Evolutionary conservation across 2,329 filamentous ascomycete genomes (phyloP), one percentile per base, ranked within the genome.

Genomic region (Talaromyces marneffei): DNA sequence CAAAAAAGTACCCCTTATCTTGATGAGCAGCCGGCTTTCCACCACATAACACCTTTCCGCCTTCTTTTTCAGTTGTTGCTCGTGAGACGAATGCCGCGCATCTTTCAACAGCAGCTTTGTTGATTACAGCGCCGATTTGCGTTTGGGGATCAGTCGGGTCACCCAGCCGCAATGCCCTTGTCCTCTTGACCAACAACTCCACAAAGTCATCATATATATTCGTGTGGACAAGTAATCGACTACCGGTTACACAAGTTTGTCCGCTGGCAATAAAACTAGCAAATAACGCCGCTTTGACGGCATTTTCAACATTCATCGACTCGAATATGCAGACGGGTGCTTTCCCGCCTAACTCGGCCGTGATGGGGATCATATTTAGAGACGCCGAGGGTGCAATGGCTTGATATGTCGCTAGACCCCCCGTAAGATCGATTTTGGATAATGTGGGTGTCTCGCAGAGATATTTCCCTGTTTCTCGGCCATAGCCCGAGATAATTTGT

Each of bases 121-220:
- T 87, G 35, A 89, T 82, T 1, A 89, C 73, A 0, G 85, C 83
- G 0, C 87, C 87, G 81, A 89, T 89, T 72, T 83, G 83, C 0
- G 83, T 86, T 1, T 78, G 78, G 0, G 75, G 73, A 59, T 87
- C 84, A 2, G 72, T 76, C 0, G 85, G 85, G 4, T 81, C 78
- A 0, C 85, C 86, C 70, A 87, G 85, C 4, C 82, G 79, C 3
- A 75, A 69, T 0, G 76, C 68, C 31, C 85, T 83, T 4, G 79
- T 82, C n/a, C 83, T 77, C 60, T 76, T 79, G 16, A 62, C 65
- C 54, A 78, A 72, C 20, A 79, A 65, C 25, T 75, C 75, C 5
- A 71, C 64, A 7, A 82, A 68, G 0, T 75, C 69, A 2, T 75
- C 69, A 23, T 78, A 70, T 8, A 83, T 77, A 3, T 68, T 74